Base-by-base conservation (phyloP, 257 asterid genomes). In the Voacanga thouarsii region DNA sequence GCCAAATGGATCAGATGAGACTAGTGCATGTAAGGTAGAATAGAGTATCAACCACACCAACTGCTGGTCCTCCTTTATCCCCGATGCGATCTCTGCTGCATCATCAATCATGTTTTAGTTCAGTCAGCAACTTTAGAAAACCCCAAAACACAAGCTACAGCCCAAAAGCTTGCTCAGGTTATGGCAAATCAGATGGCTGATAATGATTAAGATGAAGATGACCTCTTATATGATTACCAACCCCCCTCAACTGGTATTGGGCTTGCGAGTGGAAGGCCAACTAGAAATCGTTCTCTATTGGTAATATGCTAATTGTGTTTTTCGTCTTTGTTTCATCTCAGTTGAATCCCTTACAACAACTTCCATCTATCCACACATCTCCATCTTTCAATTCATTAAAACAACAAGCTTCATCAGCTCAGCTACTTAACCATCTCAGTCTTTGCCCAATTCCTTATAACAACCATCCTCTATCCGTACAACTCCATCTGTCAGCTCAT, bases 131-230 rank as follows among this genome's bases (percentile, higher is more conserved):
- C 78, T 71, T 87, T 83, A 88, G 82, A 85, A 89, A 85, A 65
- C 92, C 97, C 12, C 96, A 87, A 74, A 86, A 87, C 76, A 83
- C 97, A 91, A 86, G 98, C 91, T 71, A 98, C 99, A 19, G 99
- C 99, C 69, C 96, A 89, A 75, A 89, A 89, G 91, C 94, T 95
- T 60, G 99, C 97, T 57, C 87, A 79, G 84, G 94, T 91, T 44
- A 95, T 95, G 99, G 90, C 99, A 55, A 76, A 84, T 81, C 97
- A 92, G 77, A 79, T 88, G 30, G 83, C 89, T 15, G 93, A 92
- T 74, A 92, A 89, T 0, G 96, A 92, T 30, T 85, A 86, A 18
- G 97, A 92, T 12, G 97, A 92, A 12, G 96, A 92, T 41, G 91
- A 89, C 63, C 85, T 89, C 49, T 63, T 93, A 61, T 93, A 87